Conservation (phyloP, 495 filamentous ascomycete species). For the Staphylotrichum tortipilum region DNA sequence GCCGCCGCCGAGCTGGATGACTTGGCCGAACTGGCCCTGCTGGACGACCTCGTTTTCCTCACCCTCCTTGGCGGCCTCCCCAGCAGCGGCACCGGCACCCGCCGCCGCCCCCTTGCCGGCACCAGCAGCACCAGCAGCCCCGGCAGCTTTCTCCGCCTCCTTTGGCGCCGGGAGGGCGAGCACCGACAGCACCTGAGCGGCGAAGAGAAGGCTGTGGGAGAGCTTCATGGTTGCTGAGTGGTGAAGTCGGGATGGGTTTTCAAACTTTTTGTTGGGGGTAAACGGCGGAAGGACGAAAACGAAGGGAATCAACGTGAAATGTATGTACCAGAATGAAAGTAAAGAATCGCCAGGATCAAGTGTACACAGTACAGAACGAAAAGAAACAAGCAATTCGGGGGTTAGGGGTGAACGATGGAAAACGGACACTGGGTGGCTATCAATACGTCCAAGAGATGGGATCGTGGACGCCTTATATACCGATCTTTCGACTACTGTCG, state of each 20-base stretch:
- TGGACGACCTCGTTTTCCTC: constrained; percentile 22
- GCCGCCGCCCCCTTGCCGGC: neutral
- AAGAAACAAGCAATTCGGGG: too few species aligned
- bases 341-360: neutral
- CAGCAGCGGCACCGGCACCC: neutral
- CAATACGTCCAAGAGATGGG: neutral
- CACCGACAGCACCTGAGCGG: constrained; percentile 19
- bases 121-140: constrained; percentile 2
- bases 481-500: too few species aligned
- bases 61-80: constrained; percentile 6
- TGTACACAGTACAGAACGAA: neutral
- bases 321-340: neutral
- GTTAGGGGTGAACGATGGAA: too few species aligned
- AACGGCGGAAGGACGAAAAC: too few species aligned
- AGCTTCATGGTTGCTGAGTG: constrained; percentile 20
- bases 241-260: too few species aligned
- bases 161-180: constrained; percentile 15
- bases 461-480: constrained; percentile 2
- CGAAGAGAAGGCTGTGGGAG: constrained; percentile 15
- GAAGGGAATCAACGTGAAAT: neutral
- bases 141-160: neutral
- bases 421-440: neutral
- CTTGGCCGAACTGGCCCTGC: constrained; percentile 16
- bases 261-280: too few species aligned
- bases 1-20: constrained; percentile 17